Percentiles rank a stretch among this genome's conserved stretches.
phyloP scores from a whole-genome alignment of 2,329 filamentous ascomycete species.

The Dothiorella sarmentorum region DNA sequence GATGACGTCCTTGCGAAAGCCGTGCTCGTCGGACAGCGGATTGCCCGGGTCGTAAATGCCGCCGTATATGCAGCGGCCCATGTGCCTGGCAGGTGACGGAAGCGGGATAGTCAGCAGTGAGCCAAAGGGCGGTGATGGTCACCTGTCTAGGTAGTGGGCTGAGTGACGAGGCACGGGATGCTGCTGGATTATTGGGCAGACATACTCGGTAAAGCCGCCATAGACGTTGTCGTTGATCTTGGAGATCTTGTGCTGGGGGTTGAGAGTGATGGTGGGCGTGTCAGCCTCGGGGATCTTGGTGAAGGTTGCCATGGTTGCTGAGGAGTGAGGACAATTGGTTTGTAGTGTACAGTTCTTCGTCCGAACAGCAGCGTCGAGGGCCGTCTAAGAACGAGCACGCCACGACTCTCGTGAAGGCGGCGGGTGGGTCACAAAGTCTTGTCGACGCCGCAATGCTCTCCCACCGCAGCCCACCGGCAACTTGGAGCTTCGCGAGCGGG shows the following conservation, averaged over 20 bases:
- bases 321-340: background rate
- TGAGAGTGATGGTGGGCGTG: constrained; percentile 62
- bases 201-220: constrained; percentile 79
- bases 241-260: constrained; percentile 62
- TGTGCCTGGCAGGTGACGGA: constrained; percentile 57
- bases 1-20: constrained; percentile 77
- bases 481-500: background rate
- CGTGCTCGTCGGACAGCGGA: constrained; percentile 67
- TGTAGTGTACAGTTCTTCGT: too few relatives aligned
- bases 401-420: background rate
- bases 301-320: constrained; percentile 64
- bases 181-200: background rate
- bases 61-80: constrained; percentile 85
- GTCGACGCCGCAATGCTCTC: background rate
- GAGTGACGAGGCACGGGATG: background rate
- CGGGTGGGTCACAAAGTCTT: background rate
- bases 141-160: constrained; percentile 6
- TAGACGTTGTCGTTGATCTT: constrained; percentile 79
- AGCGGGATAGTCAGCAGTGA: constrained; percentile 5
- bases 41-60: constrained; percentile 79
- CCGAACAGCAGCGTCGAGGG: background rate
- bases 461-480: constrained; percentile 13
- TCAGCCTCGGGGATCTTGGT: constrained; percentile 62
- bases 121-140: constrained; percentile 25
- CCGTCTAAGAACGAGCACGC: constrained; percentile 14